Conservation (phyloP, 495 filamentous ascomycete species). For the Bathelium albidoporum region DNA sequence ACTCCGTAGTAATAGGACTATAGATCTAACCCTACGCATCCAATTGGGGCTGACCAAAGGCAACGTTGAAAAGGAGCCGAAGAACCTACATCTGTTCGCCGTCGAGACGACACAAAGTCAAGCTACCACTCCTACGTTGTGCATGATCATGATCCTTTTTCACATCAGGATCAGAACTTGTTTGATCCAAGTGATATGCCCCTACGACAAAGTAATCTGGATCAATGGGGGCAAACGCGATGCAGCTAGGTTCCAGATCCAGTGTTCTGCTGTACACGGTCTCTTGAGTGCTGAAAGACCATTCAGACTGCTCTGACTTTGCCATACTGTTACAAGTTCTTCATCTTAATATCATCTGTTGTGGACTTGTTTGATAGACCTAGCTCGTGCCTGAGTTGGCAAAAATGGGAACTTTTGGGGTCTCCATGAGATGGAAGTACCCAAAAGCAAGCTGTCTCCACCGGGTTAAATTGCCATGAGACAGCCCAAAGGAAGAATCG, state of each 20-base stretch:
- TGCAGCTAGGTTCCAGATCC: constrained; percentile 66
- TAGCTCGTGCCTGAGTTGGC: no score
- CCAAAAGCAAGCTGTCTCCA: no score
- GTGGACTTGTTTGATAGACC: no score
- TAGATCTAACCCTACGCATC: no score
- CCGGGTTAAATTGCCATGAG: no score
- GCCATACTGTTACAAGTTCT: neutral
- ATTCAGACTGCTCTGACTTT: neutral
- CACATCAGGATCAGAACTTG: neutral
- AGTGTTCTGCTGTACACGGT: constrained; percentile 30
- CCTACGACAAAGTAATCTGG: constrained; percentile 68
- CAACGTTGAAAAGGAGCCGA: no score
- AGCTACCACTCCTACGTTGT: constrained; percentile 60
- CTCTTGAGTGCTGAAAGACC: neutral
- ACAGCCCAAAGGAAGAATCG: no score
- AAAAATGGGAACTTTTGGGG: no score
- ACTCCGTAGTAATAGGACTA: no score
- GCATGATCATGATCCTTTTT: constrained; percentile 12
- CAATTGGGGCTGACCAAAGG: no score
- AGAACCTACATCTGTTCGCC: constrained; percentile 16
- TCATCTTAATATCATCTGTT: no score
- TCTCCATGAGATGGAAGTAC: no score
- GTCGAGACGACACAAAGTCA: constrained; percentile 48
- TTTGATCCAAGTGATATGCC: constrained; percentile 57
- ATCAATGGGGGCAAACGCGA: constrained; percentile 62